Evolutionary conservation across 108 stramenopile species (phyloP), one percentile per base, ranked within the genome.

Genomic region (Cyclotella cryptica): DNA sequence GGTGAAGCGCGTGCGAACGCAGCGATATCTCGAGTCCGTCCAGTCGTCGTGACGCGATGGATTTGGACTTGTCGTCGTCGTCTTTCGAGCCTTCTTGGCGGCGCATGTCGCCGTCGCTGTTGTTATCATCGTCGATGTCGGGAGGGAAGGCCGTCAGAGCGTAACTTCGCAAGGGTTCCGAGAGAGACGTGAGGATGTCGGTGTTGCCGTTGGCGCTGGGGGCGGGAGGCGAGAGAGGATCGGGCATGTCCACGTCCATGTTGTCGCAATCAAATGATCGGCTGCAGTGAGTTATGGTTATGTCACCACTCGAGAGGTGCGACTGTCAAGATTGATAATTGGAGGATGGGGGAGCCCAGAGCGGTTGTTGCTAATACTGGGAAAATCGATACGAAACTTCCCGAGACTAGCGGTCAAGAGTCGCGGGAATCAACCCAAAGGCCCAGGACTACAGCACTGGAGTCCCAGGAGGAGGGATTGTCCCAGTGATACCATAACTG

Each of bases 1-100:
- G 27, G 7, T 57, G 14, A 18, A 81, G 41, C 0, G 75, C 27
- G 24, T 77, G 80, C 17, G 75, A 76, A 21, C 80, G 69, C 10
- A 76, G 46, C 4, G 69, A 59, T 15, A 81, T 75, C 43, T 81
- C 80, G 30, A 81, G 41, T 24, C 77, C 59, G 49, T 81, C 80
- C n/a, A 77, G 59, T 29, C 61, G 49, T 62, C 19, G 49, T 35
- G 35, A 35, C 19, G 39, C 55, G 22, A 27, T 58, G 21, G 57
- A 22, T 27, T n/a, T 14, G 3, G 22, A 22, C 13, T 58, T 58
- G 7, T 24, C 28, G 28, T 58, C 26, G 21, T 22, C 28, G 7
- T 27, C 22, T 11, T 63, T 17, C 0, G 2, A 2, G 40, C 14
- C 62, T 8, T 41, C 62, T 17, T 45, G 46, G 64, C 44, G 3